These are phyloP conservation scores for Ophiognomonia clavigignenti-juglandacearum DNA, from an alignment of 2,329 filamentous ascomycete genomes.

Conservation along the genomic window DNA sequence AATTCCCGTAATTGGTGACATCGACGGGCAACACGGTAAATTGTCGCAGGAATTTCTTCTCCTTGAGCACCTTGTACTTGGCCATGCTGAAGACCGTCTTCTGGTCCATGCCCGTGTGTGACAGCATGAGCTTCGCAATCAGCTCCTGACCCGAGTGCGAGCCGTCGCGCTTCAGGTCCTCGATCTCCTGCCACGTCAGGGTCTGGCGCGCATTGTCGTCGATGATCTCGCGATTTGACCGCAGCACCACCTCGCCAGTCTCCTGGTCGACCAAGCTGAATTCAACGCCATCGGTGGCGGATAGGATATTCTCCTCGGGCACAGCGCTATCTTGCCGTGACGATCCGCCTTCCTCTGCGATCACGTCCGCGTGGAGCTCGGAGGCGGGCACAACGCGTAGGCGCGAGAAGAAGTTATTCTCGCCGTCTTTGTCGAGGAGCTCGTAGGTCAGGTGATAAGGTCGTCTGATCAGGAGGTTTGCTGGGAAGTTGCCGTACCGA, in stretches of 20 bases:
- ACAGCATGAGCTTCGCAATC: slow-evolving; percentile 86
- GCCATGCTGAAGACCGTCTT: slow-evolving; percentile 92
- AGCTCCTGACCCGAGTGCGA: slow-evolving; percentile 80
- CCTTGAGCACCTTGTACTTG: slow-evolving; percentile 93
- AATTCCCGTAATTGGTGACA: slow-evolving; percentile 68
- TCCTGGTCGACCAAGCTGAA: slow-evolving; percentile 41
- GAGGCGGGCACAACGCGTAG: slow-evolving; percentile 74
- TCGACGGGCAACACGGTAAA: slow-evolving; percentile 85
- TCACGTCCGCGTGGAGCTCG: slow-evolving; percentile 79
- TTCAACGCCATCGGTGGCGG: slow-evolving; percentile 35
- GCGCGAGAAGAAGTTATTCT: slow-evolving; percentile 57
- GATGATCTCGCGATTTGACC: slow-evolving; percentile 54
- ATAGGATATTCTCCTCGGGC: slow-evolving; percentile 36
- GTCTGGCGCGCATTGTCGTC: slow-evolving; percentile 67
- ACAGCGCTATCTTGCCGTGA: slow-evolving; percentile 34
- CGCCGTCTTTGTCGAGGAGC: slow-evolving; percentile 64
- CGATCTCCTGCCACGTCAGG: slow-evolving; percentile 70
- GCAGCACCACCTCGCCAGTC: slow-evolving; percentile 45
- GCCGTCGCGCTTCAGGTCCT: slow-evolving; percentile 68
- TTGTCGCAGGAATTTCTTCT: slow-evolving; percentile 84
- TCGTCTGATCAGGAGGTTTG: slow-evolving; percentile 84
- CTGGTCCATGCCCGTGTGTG: slow-evolving; percentile 84
- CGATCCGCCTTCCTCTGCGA: slow-evolving; percentile 38
- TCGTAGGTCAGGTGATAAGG: slow-evolving; percentile 92
- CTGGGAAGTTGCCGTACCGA: slow-evolving; percentile 87